Conservation (phyloP, 805 yeast species). For the Lachancea thermotolerans region DNA sequence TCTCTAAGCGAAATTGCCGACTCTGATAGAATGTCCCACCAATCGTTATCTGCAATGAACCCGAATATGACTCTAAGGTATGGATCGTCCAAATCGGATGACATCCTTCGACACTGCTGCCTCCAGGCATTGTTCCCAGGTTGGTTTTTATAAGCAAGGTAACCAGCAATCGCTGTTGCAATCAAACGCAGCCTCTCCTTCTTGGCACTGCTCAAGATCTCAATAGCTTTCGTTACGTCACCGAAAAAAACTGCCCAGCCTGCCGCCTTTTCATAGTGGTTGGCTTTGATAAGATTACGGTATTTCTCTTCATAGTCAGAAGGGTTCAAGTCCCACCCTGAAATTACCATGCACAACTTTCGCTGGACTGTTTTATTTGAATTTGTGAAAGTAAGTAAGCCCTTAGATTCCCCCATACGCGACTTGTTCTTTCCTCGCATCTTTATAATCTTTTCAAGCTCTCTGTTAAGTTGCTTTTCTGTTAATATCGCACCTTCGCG, state of each 20-base stretch:
- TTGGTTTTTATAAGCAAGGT: conserved; percentile 39
- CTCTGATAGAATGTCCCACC: conserved; percentile 95
- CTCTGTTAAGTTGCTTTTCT: conserved; percentile 30
- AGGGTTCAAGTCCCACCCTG: conserved; percentile 84
- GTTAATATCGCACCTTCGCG: conserved; percentile 24
- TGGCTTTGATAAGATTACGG: conserved; percentile 45
- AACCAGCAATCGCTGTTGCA: conserved; percentile 92
- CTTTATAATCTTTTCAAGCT: conserved; percentile 35
- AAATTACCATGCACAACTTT: conserved; percentile 69
- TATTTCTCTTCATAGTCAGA: conserved; percentile 69
- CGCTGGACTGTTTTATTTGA: conserved; percentile 51
- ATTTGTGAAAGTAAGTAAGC: conserved; percentile 18
- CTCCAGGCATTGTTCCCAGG: conserved; percentile 75
- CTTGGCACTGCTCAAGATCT: conserved; percentile 66
- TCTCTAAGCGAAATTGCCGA: conserved; percentile 82
- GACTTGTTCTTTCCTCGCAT: conserved; percentile 31
- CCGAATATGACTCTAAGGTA: conserved; percentile 90
- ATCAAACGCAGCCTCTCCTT: conserved; percentile 66
- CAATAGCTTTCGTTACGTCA: conserved; percentile 72
- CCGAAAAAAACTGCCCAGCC: conserved; percentile 98
- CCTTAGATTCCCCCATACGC: conserved; percentile 17
- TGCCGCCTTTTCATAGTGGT: conserved; percentile 82
- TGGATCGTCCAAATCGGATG: conserved; percentile 84
- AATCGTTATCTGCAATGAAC: conserved; percentile 84
- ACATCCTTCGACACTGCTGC: conserved; percentile 82